Base-by-base conservation (phyloP, 768 basidiomycete genomes). In the Lentinula boryana region DNA sequence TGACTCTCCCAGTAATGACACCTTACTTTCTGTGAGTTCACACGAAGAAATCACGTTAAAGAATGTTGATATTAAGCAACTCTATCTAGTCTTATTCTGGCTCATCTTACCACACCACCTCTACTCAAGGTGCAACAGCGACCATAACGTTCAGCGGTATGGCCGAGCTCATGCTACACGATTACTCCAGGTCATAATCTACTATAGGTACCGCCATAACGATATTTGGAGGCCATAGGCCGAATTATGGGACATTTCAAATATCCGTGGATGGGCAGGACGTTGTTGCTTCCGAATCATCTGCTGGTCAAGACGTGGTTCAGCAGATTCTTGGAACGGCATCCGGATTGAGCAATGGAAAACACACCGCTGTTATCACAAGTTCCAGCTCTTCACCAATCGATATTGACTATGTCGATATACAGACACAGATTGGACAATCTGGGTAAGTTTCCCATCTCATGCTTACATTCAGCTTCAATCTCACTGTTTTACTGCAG, bases 101-200 rank as follows among this genome's bases (percentile, higher is more conserved):
- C 50, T 60, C 63, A 49, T 79, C 79, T 18, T 76, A 78, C 61
- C 84, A 84, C 62, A 68, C 71, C 5, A 78, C 80, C 12, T 69
- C 74, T 23, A 62, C 69, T 56, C 71, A 71, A 60, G 80, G 79
- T 63, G 83, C 85, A 27, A 74, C 77, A 4, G 83, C 80, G 35
- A 77, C 77, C 4, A 72, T 85, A 56, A 66, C 70, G 12, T 85
- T 85, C 68, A 76, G 77, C 65, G 84, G 84, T 79, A 60, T 23
- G 68, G 44, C 57, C n/a, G 15, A 6, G 18, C 18, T 49, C n/a
- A 8, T 36, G 16, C 43, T 5, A 48, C 33, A 53, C 49, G 32
- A 53, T 61, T 41, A 40, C 10, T 31, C 5, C 48, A 27, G 27
- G 27, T 36, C 9, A 48, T 53, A 54, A 43, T 65, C 46, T 18